These are phyloP conservation scores for Saccharata proteae DNA, from an alignment of 2,329 filamentous ascomycete species.

Conservation along the genomic window DNA sequence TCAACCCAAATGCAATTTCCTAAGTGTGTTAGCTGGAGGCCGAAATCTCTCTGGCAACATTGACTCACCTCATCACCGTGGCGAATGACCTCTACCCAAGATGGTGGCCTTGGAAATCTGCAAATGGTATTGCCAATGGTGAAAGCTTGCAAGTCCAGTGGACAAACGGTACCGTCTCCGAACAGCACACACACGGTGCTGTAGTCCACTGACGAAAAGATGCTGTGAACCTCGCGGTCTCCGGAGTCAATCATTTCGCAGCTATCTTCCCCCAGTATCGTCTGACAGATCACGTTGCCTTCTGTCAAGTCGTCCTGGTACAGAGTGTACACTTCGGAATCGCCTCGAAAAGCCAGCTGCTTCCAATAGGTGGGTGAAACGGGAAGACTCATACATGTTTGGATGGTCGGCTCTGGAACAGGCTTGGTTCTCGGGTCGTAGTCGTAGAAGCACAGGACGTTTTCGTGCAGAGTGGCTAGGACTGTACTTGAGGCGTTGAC, in stretches of 20 bases:
- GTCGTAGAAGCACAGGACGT: conserved; percentile 54
- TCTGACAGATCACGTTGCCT: conserved; percentile 1
- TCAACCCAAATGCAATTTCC: conserved; percentile 50
- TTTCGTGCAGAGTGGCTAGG: conserved; percentile 60
- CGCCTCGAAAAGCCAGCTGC: conserved; percentile 37
- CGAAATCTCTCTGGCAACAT: neutral
- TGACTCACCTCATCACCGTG: conserved; percentile 27
- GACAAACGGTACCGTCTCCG: conserved; percentile 2
- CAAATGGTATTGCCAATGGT: conserved; percentile 1
- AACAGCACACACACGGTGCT: conserved; percentile 1
- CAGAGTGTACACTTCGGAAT: conserved; percentile 25
- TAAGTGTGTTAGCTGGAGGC: conserved; percentile 14
- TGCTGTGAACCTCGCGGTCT: neutral
- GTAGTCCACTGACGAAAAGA: conserved; percentile 8
- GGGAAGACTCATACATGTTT: too few relatives aligned
- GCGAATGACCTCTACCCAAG: conserved; percentile 20
- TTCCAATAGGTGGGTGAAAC: too few relatives aligned
- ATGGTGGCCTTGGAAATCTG: conserved; percentile 3
- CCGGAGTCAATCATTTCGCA: too few relatives aligned
- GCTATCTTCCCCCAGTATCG: too few relatives aligned
- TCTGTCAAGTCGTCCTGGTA: conserved; percentile 19
- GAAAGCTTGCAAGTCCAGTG: too few relatives aligned
- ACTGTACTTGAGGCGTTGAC: conserved; percentile 37
- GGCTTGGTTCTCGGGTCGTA: conserved; percentile 52
- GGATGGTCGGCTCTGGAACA: conserved; percentile 22